These are phyloP conservation scores for Primulina tabacum DNA, from an alignment of 257 asterid species.

Conservation along the genomic window DNA sequence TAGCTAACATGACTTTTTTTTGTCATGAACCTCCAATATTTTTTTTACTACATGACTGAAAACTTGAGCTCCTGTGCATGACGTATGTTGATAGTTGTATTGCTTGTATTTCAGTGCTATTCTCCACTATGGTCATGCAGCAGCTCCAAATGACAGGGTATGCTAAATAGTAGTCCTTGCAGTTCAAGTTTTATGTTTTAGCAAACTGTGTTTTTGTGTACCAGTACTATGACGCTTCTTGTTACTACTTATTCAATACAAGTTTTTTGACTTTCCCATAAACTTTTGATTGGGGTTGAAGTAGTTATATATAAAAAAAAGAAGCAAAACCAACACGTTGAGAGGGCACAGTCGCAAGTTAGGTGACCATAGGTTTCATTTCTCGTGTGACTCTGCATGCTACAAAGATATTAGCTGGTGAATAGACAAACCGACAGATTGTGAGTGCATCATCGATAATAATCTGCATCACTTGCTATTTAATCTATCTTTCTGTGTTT, in stretches of 20 bases:
- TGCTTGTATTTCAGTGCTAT: conserved; percentile 55
- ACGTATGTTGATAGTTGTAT: conserved; percentile 26
- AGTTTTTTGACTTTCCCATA: not conserved
- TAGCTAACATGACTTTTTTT: not conserved
- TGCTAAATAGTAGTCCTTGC: conserved; percentile 25
- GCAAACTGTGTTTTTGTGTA: not conserved
- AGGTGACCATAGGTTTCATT: no score
- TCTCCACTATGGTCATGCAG: conserved; percentile 98
- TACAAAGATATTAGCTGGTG: no score
- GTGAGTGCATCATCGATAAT: no score
- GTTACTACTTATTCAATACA: not conserved
- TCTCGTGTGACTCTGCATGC: no score
- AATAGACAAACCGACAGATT: no score
- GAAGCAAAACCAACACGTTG: not conserved
- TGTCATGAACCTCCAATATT: not conserved
- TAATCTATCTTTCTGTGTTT: no score
- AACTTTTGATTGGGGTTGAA: not conserved
- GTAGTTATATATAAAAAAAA: not conserved
- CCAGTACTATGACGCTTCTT: no score
- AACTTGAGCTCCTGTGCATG: not conserved
- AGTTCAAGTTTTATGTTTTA: conserved; percentile 11
- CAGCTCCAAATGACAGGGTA: conserved; percentile 98
- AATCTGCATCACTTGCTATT: no score
- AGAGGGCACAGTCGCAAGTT: not conserved
- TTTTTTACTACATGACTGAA: conserved; percentile 10